A percentile compares a stretch with the other conserved stretches of the same genome.
Conservation (phyloP, 805 yeast genomes). For the Candida mattraensis region DNA sequence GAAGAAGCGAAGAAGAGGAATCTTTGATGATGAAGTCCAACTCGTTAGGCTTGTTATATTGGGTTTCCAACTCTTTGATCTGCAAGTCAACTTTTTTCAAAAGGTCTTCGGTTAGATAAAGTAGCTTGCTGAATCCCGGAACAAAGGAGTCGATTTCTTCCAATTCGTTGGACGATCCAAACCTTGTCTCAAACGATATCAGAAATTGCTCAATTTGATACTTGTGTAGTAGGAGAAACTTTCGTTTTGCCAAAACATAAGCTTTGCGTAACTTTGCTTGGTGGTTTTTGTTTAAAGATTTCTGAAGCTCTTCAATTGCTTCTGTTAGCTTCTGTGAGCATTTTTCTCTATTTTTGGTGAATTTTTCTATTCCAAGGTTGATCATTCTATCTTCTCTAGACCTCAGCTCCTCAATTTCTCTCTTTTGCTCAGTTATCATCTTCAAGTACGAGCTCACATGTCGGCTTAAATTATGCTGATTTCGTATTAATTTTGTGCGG, state of each 20-base stretch:
- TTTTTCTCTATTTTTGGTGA: slow-evolving; percentile 36
- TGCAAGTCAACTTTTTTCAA: slow-evolving; percentile 40
- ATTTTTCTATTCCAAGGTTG: slow-evolving; percentile 37
- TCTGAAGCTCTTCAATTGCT: slow-evolving; percentile 41
- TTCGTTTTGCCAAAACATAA: slow-evolving; percentile 46
- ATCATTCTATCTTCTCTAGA: slow-evolving; percentile 48
- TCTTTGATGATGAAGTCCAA: slow-evolving; percentile 50
- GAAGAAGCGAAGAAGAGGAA: slow-evolving; percentile 46
- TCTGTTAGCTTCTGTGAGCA: slow-evolving; percentile 42
- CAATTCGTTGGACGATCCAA: slow-evolving; percentile 16
- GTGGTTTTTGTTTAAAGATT: slow-evolving; percentile 41
- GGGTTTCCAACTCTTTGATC: slow-evolving; percentile 50
- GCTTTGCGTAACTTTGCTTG: slow-evolving; percentile 46
- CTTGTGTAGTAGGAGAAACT: slow-evolving; percentile 28
- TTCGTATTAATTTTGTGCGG: slow-evolving; percentile 73
- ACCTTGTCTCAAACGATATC: slow-evolving; percentile 35
- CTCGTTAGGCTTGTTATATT: slow-evolving; percentile 49
- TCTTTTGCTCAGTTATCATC: slow-evolving; percentile 79
- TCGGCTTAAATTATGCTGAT: slow-evolving; percentile 71
- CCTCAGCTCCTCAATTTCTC: slow-evolving; percentile 68
- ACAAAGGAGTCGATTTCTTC: slow-evolving; percentile 18
- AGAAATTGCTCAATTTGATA: slow-evolving; percentile 33
- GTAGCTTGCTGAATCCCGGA: slow-evolving; percentile 21
- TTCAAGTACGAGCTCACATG: slow-evolving; percentile 84
- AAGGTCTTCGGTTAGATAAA: slow-evolving; percentile 20